Evolutionary conservation across 225 moss, liverwort and hornwort species (phyloP), one percentile per base, ranked within the genome.

Genomic region (Rhytidiadelphus loreus): DNA sequence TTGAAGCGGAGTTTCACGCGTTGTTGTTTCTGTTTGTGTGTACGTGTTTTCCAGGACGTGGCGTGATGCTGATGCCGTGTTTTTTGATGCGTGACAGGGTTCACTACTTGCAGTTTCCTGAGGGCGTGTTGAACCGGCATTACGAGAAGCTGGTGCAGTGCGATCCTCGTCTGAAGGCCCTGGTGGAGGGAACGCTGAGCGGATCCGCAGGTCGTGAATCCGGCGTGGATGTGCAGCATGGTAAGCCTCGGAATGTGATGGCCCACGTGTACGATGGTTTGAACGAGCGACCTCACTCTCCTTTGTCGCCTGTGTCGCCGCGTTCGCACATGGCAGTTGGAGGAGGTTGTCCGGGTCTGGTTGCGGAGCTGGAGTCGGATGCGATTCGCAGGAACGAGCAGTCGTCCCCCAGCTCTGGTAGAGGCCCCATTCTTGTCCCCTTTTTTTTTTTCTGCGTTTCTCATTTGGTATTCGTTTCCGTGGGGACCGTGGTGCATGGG

Each of bases 81-180:
- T 46, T 33, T 25, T 56, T 44, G 85, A 15, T 24, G 26, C 16
- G n/a, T 71, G 73, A 66, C 95, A 99, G 97, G 87, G 90, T 94
- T 53, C 98, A 99, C 91, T 95, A 92, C 64, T 86, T 99, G 91
- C 96, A 96, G 87, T 99, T 97, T 74, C 97, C 96, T 5, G 98
- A 97, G 88, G 98, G 97, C 76, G 96, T 99, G 55, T 83, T 99
- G 74, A 99, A 99, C 87, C 94, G 95, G 32, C 98, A 99, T 80
- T 99, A 99, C 75, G 98, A 99, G 92, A 98, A 98, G 93, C 83
- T 98, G 85, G 92, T 99, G 63, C 98, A 99, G 88, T 99, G 98
- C 80, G 98, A 99, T 91, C 96, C 97, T 81, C 95, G 97, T 11
- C 86, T 99, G 90, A 99, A 96, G 94, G 90, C 95, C 19, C 89